phyloP scores from a whole-genome alignment of 352 stramenopile species.

The Phytophthora ramorum region DNA sequence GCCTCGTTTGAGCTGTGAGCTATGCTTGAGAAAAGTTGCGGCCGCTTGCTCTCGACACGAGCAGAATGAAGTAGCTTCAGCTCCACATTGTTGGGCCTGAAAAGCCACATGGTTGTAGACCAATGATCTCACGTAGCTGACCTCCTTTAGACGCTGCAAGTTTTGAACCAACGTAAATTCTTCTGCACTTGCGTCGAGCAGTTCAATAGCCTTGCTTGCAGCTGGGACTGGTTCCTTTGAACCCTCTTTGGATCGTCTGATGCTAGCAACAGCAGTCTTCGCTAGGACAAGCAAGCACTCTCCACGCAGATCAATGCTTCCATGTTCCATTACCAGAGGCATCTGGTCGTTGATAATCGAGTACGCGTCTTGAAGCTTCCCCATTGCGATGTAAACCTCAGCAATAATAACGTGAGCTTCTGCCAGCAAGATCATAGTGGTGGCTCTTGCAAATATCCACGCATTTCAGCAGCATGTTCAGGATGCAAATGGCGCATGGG shows the following conservation, averaged over 20 bases:
- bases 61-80: slow-evolving; percentile 16
- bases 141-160: slow-evolving; percentile 42
- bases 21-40: slow-evolving; percentile 37
- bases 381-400: slow-evolving; percentile 71
- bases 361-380: slow-evolving; percentile 50
- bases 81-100: slow-evolving; percentile 25
- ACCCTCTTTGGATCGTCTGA: slow-evolving; percentile 30
- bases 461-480: slow-evolving; percentile 49
- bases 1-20: slow-evolving; percentile 35
- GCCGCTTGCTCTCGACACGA: slow-evolving; percentile 34
- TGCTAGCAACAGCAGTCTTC: slow-evolving; percentile 53
- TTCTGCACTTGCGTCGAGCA: slow-evolving; percentile 37
- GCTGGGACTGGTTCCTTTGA: slow-evolving; percentile 8
- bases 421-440: slow-evolving; percentile 62
- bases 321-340: slow-evolving; percentile 72
- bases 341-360: slow-evolving; percentile 67
- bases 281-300: slow-evolving; percentile 66
- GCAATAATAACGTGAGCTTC: slow-evolving; percentile 69
- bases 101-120: slow-evolving; percentile 46
- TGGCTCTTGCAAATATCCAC: slow-evolving; percentile 58
- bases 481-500: slow-evolving; percentile 60
- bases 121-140: slow-evolving; percentile 51
- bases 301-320: slow-evolving; percentile 57
- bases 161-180: slow-evolving; percentile 50
- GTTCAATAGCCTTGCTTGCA: slow-evolving; percentile 27